Conservation (phyloP, 2,329 filamentous ascomycete species). For the Cercospora sojina region DNA sequence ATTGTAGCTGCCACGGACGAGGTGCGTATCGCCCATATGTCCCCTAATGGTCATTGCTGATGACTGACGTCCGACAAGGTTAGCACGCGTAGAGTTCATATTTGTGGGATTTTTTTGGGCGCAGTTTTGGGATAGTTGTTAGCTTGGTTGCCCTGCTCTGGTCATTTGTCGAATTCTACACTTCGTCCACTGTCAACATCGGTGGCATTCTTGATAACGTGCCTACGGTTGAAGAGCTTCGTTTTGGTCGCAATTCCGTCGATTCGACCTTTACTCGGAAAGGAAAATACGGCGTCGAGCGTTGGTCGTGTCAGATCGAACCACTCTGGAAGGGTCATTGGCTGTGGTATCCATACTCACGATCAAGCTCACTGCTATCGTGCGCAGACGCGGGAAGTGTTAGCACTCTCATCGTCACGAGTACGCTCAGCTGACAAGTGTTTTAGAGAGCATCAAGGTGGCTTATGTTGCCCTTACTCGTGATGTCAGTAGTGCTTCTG, state of each 20-base stretch:
- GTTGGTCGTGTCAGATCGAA: not conserved
- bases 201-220: not conserved
- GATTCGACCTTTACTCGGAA: not conserved
- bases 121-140: not conserved
- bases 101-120: not conserved
- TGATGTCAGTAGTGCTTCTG: not conserved
- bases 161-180: not conserved
- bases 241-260: not conserved
- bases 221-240: not conserved
- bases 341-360: not conserved
- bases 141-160: not conserved
- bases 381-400: not conserved
- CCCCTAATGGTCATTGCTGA: not conserved
- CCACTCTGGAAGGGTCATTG: not conserved
- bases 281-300: not conserved
- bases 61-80: not conserved
- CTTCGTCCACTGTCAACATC: not conserved
- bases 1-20: not conserved
- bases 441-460: not conserved
- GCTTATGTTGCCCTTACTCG: not conserved
- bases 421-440: not conserved
- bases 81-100: not conserved
- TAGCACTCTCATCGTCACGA: not conserved
- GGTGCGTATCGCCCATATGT: not conserved
- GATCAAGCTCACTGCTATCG: not conserved